Evolutionary conservation across 352 stramenopile genomes (phyloP), one percentile per base, ranked within the genome.

Genomic region (Pythium chondricola): DNA sequence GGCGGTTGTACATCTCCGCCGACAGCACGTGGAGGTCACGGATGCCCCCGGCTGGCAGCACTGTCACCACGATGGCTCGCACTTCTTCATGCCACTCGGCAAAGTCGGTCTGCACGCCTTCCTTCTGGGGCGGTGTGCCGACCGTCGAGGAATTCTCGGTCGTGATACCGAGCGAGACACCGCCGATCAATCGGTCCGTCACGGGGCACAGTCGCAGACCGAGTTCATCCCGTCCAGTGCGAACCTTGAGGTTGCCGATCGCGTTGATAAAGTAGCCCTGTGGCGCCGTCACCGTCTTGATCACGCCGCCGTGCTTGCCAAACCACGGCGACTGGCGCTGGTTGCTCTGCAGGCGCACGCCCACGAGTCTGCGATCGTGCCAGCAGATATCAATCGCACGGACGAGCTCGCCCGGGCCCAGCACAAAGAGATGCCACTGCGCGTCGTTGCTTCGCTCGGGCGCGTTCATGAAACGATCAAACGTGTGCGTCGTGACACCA

Each of bases 311-410:
- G 14, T 49, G 53, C 8, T 40, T 18, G 37, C 61, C 61, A 57
- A 67, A 70, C 47, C 56, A 70, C 26, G 46, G 61, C 46, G 61
- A 67, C 39, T 61, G 53, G 25, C 61, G 61, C 26, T 64, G 58
- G 46, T 70, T 70, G 7, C 56, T 70, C 3, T 64, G 61, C 6
- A 71, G 40, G 25, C 62, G 58, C 11, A 71, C 11, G 2, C 57
- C 62, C 11, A 59, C 31, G 27, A 56, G 27, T 3, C 26, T 18
- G 27, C 20, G 42, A 26, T 64, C 49, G 8, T 18, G 16, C 56
- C 56, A 59, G 3, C 40, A 45, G 6, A 64, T 21, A 31, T 64
- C 56, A 2, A 64, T 29, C 16, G 30, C 48, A 9, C 56, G 56
- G 11, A 59, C 49, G 26, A 64, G 49, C 39, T 64, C 49, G 3